Evolutionary conservation across 495 filamentous ascomycete genomes (phyloP).

Genomic region (Glutinoglossum americanum): DNA sequence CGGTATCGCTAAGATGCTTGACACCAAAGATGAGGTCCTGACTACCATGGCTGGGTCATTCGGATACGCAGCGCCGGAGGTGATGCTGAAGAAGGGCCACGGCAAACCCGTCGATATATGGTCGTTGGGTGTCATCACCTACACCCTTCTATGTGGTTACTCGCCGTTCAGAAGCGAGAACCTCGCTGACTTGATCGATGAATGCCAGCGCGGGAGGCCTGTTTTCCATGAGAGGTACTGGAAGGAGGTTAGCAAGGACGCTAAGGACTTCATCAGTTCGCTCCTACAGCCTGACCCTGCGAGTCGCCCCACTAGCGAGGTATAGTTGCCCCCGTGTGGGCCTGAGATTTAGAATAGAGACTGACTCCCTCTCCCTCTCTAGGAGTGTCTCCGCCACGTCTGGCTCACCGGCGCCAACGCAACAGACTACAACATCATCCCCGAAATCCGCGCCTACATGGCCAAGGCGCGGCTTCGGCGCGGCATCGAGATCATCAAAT

Average conservation of each 20-base stretch:
- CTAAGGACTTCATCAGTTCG: constrained; percentile 78
- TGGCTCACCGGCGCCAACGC: constrained; percentile 88
- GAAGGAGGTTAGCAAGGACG: constrained; percentile 90
- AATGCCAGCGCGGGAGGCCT: constrained; percentile 72
- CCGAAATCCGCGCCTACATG: constrained; percentile 89
- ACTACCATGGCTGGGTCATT: constrained; percentile 99
- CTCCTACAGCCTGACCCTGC: constrained; percentile 63
- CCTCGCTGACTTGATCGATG: constrained; percentile 80
- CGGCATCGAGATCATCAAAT: constrained; percentile 91
- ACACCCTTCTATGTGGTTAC: constrained; percentile 97
- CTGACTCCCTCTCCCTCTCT: neutral
- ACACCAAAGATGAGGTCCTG: constrained; percentile 69
- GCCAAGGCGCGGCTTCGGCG: constrained; percentile 74
- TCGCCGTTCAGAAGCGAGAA: constrained; percentile 94
- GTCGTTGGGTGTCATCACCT: constrained; percentile 96
- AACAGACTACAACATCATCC: constrained; percentile 86
- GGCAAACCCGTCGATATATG: constrained; percentile 99
- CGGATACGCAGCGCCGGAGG: constrained; percentile 91
- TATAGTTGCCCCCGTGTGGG: constrained; percentile 12
- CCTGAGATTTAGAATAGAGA: neutral
- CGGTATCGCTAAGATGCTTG: constrained; percentile 96
- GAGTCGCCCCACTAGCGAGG: constrained; percentile 57
- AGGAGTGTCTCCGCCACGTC: constrained; percentile 60
- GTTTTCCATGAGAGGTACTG: constrained; percentile 98
- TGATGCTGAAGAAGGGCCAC: constrained; percentile 94